A percentile compares a stretch with the other conserved stretches of the same genome.
Conservation (phyloP, 2,329 filamentous ascomycete genomes). For the Fusarium avenaceum region DNA sequence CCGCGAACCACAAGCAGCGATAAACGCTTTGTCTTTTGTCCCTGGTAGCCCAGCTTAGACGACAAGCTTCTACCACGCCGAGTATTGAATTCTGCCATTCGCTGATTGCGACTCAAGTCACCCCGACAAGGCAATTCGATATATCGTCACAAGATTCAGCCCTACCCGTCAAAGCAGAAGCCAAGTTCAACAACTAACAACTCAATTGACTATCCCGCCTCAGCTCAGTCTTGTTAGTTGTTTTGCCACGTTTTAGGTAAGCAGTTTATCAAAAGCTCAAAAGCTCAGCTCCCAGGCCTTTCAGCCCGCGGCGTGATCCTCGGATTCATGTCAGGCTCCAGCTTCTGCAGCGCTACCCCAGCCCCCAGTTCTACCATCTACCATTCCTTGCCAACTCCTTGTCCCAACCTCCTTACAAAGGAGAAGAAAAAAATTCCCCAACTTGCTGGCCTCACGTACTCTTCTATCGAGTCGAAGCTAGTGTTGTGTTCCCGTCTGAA, state of each 20-base stretch:
- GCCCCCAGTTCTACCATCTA: slow-evolving; percentile 8
- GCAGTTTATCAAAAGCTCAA: slow-evolving; percentile 17
- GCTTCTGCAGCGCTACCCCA: background rate
- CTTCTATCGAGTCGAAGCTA: slow-evolving; percentile 16
- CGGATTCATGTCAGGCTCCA: too few relatives aligned
- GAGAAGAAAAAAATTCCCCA: background rate
- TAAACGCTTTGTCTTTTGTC: slow-evolving; percentile 28
- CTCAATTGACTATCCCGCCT: slow-evolving; percentile 1
- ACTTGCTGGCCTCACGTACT: background rate
- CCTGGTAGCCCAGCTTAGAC: slow-evolving; percentile 15
- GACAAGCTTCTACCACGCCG: slow-evolving; percentile 19
- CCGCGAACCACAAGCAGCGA: slow-evolving; percentile 19
- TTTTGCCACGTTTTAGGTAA: slow-evolving; percentile 3
- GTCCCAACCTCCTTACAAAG: background rate
- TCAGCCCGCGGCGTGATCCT: too few relatives aligned
- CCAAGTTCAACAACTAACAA: slow-evolving; percentile 1
- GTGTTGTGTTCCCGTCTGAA: slow-evolving; percentile 6
- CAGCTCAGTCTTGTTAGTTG: background rate
- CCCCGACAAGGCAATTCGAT: slow-evolving; percentile 38
- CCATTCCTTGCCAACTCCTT: slow-evolving; percentile 8
- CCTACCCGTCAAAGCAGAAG: slow-evolving; percentile 5
- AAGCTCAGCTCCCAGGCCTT: too few relatives aligned
- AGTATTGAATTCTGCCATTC: slow-evolving; percentile 34
- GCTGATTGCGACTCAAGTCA: slow-evolving; percentile 34
- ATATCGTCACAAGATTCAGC: slow-evolving; percentile 20